Evolutionary conservation across 257 asterid species (phyloP), one percentile per base, ranked within the genome.

Genomic region (Lantana camara): DNA sequence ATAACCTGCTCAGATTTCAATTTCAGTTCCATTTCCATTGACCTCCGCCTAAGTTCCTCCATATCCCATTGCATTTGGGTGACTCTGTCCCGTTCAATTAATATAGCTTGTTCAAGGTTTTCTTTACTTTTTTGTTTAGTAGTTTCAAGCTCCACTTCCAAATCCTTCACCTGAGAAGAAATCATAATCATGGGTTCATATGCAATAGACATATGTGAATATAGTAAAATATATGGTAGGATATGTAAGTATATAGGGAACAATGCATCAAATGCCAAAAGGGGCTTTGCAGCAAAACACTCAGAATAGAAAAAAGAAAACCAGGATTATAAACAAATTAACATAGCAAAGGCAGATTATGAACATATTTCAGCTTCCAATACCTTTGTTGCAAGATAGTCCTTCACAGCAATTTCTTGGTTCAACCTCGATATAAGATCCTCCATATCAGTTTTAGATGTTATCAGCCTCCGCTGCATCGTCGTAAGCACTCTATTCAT

Each of bases 1-100:
- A 27, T 30, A 56, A 90, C 97, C 96, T 86, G 83, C 47, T 69
- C 86, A 41, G 90, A 73, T 47, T 84, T 88, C 80, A 91, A 78
- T 78, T 85, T 88, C 77, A 84, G 48, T 71, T 90, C 97, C 90
- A 90, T 78, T 80, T 94, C 95, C 85, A 88, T 61, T 49, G 97
- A 77, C 72, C 79, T 83, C 71, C 75, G 85, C 76, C 88, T 77
- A 52, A 94, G 89, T 78, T 90, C 99, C 83, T 90, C 97, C 99
- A 94, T 86, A 72, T 94, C 96, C 99, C 99, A 94, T 77, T 90
- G 96, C 95, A 90, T 94, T 80, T 94, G 96, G 47, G 97, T 90
- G 67, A 88, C 82, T 78, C 97, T 79, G 77, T 90, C 99, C 75
- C 91, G 79, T 80, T 90, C 99, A 73, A 90, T 63, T 69, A 88